Evolutionary conservation across 2,329 filamentous ascomycete genomes (phyloP), one percentile per base, ranked within the genome.

Genomic region (Claviceps fusiformis): DNA sequence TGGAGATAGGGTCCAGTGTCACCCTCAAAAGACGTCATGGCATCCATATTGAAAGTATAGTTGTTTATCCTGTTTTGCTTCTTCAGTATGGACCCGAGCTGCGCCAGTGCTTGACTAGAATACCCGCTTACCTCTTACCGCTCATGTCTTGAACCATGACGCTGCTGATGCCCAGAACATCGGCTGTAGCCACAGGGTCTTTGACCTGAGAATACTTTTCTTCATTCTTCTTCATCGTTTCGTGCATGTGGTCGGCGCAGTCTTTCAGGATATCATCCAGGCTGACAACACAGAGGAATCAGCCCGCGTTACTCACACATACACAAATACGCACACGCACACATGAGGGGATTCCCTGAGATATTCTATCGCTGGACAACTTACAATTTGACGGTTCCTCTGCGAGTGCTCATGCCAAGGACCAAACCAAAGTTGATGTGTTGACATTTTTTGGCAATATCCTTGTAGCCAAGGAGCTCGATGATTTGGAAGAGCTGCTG

Each of bases 131-230:
- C 85, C 88, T 82, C 81, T 96, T 97, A 68, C 92, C 93, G 61
- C 82, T 87, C 89, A 97, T 95, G 67, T 97, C 93, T 71, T 97
- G 92, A 24, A 95, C 89, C 90, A 97, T 97, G 66, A 97, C 92
- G 66, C 87, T 86, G 60, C 87, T 91, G 67, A 97, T 96, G 59
- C 92, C 93, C 3, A 97, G 80, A 11, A 81, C 89, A 72, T 97
- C 93, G 58, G 93, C 90, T 10, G 85, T 87, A 54, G 81, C 79
- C 54, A 82, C 83, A 0, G 92, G 92, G 68, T 97, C 77, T 65
- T 85, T 87, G 24, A 98, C 85, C 71, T 96, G 90, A 55, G 82
- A 74, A 71, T 97, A 98, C 76, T 98, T 98, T 66, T 80, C 77
- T 63, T 87, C 79, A 70, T 97, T 97, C 74, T 86, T 86, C 71